Evolutionary conservation across 768 basidiomycete species (phyloP).

Genomic region (Naganishia onofrii): DNA sequence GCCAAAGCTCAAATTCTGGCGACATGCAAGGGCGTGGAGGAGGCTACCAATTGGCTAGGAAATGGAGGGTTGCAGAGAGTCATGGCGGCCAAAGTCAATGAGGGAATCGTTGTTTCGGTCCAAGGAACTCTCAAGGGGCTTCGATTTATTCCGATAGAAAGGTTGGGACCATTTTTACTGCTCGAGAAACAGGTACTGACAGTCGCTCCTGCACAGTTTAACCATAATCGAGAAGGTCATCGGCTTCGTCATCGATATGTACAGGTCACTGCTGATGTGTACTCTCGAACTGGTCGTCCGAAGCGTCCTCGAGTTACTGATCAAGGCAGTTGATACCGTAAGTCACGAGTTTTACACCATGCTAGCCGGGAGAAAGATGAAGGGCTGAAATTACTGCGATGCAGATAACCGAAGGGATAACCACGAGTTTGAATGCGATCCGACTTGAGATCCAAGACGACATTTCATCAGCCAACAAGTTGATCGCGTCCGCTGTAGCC

Average conservation of each 20-base stretch:
- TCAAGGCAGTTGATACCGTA: constrained; percentile 79
- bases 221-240: constrained; percentile 83
- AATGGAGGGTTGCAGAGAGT: constrained; percentile 72
- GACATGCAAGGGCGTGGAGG: constrained; percentile 80
- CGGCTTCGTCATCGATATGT: constrained; percentile 87
- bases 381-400: background rate
- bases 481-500: constrained; percentile 64
- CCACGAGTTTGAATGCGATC: constrained; percentile 61
- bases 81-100: constrained; percentile 78
- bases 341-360: constrained; percentile 37
- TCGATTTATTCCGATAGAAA: constrained; percentile 62
- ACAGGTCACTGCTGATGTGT: constrained; percentile 89
- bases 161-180: constrained; percentile 30
- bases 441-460: constrained; percentile 72
- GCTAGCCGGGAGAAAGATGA: background rate
- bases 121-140: constrained; percentile 76
- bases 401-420: constrained; percentile 71
- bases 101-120: constrained; percentile 71
- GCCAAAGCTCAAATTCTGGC: constrained; percentile 75
- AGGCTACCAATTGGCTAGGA: constrained; percentile 73
- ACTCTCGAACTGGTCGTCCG: constrained; percentile 84
- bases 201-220: constrained; percentile 55
- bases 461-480: constrained; percentile 66
- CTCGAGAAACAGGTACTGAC: no score
- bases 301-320: constrained; percentile 74